Conservation (phyloP, 345 rosid species). For the Syzygium grande region DNA sequence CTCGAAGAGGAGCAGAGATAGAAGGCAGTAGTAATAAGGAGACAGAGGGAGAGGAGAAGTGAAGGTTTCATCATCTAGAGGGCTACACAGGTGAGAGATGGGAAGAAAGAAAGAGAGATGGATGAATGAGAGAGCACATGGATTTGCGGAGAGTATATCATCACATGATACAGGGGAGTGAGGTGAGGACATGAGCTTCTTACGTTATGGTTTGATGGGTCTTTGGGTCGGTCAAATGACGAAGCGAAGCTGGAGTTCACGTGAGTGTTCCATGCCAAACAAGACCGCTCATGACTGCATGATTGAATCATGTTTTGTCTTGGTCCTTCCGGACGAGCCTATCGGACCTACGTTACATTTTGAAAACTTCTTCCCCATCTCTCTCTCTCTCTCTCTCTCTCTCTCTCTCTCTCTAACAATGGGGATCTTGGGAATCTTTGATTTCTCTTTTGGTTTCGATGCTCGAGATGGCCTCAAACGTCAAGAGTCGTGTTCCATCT, state of each 20-base stretch:
- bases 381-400: not conserved
- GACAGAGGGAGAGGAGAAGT: not conserved
- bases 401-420: not conserved
- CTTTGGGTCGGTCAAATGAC: conserved; percentile 1
- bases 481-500: not conserved
- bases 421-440: not conserved
- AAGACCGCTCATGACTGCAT: conserved; percentile 9
- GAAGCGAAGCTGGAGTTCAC: not conserved
- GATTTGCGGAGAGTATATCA: not conserved
- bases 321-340: not conserved
- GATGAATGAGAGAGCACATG: not conserved
- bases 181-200: not conserved
- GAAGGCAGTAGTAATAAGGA: not conserved
- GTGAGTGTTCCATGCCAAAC: conserved; percentile 12
- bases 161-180: not conserved
- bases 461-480: not conserved
- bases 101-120: conserved; percentile 6
- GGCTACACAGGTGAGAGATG: not conserved
- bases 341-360: not conserved
- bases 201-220: not conserved
- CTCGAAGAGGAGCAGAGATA: conserved; percentile 13
- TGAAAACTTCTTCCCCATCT: not conserved
- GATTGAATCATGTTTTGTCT: conserved; percentile 10
- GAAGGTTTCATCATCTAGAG: not conserved
- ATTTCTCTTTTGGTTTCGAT: not conserved